These are phyloP conservation scores for Cercospora brassicicola DNA, from an alignment of 2,329 filamentous ascomycete species.

Conservation along the genomic window DNA sequence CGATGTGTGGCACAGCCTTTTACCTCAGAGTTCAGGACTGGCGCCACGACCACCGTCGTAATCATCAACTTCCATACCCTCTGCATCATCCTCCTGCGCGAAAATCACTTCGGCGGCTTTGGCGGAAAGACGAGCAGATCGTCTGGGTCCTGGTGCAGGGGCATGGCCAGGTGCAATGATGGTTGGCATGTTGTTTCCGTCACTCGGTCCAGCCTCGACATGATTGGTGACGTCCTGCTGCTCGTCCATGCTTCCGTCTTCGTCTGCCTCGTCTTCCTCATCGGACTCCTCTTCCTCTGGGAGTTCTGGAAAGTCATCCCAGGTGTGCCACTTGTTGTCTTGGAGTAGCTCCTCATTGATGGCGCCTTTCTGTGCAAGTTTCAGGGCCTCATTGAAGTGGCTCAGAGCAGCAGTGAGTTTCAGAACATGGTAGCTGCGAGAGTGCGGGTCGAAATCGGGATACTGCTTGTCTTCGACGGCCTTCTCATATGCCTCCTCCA, in stretches of 20 bases:
- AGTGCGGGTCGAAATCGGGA: constrained; percentile 14
- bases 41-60: background rate
- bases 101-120: background rate
- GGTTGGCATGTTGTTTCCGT: background rate
- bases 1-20: background rate
- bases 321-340: constrained; percentile 27
- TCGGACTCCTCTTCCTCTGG: constrained; percentile 8
- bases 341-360: constrained; percentile 25
- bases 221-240: background rate
- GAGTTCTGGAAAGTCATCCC: constrained; percentile 24
- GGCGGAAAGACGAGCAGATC: constrained; percentile 10
- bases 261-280: background rate
- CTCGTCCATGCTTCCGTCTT: background rate
- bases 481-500: no score
- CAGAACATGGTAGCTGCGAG: background rate
- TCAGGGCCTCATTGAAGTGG: constrained; percentile 30
- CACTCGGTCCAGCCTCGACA: background rate
- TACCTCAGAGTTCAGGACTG: background rate
- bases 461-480: constrained; percentile 11
- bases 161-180: background rate
- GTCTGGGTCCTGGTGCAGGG: background rate
- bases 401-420: constrained; percentile 19
- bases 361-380: constrained; percentile 26
- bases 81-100: background rate
- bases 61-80: background rate